phyloP scores from a whole-genome alignment of 495 filamentous ascomycete species.

The Cetradonia linearis region DNA sequence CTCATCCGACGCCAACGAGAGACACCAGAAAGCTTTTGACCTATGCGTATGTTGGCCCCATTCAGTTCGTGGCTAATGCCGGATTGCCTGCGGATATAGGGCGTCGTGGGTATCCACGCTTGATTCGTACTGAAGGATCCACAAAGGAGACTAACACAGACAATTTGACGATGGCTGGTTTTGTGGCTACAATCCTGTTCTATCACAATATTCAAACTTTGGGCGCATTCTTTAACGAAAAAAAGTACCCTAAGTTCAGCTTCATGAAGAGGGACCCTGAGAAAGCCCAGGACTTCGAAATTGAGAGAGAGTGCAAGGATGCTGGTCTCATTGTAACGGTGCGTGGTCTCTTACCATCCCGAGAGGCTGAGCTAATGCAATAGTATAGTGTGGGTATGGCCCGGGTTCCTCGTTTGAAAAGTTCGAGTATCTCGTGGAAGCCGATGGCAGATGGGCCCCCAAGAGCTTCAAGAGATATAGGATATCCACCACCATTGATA shows the following conservation, averaged over 20 bases:
- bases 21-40: neutral
- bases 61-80: neutral
- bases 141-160: conserved; percentile 2
- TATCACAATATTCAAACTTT: conserved; percentile 4
- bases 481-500: neutral
- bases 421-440: neutral
- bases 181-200: conserved; percentile 12
- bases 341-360: neutral
- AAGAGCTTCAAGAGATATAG: neutral
- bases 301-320: neutral
- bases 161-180: conserved; percentile 11
- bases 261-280: neutral
- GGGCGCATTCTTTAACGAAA: neutral
- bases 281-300: neutral
- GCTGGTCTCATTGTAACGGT: neutral
- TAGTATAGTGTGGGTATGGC: neutral
- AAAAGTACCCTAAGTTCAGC: neutral
- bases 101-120: conserved; percentile 4
- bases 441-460: neutral
- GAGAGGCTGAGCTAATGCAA: neutral
- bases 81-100: neutral
- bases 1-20: too few relatives aligned
- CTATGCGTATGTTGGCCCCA: neutral
- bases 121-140: neutral
- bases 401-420: neutral